Base-by-base conservation (phyloP, 495 filamentous ascomycete species). In the Bathelium albidoporum region DNA sequence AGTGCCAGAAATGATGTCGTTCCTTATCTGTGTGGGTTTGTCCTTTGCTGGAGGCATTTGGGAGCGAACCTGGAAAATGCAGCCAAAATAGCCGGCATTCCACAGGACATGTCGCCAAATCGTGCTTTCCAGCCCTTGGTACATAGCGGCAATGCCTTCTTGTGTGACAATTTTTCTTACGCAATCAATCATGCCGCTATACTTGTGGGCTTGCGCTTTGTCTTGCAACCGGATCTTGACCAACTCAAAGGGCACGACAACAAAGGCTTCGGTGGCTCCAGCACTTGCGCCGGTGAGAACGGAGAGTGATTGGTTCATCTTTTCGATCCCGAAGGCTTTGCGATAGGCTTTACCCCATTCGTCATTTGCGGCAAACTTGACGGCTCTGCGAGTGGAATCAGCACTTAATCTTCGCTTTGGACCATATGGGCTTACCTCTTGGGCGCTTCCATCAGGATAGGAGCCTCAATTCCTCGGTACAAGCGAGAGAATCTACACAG, bases 341-440 rank as follows among this genome's bases (percentile, higher is more conserved):
- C 88, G 88, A 80, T 94, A 98, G 76, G 95, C 83, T 74, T 86
- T 83, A 66, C 94, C 94, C 94, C 94, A 98, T 74, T 91, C 87
- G 73, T 98, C 95, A 76, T 98, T 98, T 73, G 94, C 95, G 59
- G 94, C 93, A 78, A 98, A 97, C 76, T 98, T 98, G 77, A 89
- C 96, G 10, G 94, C 94, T 74, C 94, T 55, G 10, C 2, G 20
- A 20, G 24, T n/a, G 5, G 49, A 63, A 52, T 41, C 45, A 59
- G 22, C 12, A 22, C 22, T 63, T 7, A 10, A 53, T 7, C 12
- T 32, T 49, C 34, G 32, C 18, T 24, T 11, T 18, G 52, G 44
- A 31, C 12, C 26, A 20, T 36, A 20, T 32, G 41, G 29, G 43
- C 31, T 55, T 66, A 83, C 80, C 80, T 86, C 84, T 98, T 98